Base-by-base conservation (phyloP, 1,284 basidiomycete species). In the Blastosporella zonata region DNA sequence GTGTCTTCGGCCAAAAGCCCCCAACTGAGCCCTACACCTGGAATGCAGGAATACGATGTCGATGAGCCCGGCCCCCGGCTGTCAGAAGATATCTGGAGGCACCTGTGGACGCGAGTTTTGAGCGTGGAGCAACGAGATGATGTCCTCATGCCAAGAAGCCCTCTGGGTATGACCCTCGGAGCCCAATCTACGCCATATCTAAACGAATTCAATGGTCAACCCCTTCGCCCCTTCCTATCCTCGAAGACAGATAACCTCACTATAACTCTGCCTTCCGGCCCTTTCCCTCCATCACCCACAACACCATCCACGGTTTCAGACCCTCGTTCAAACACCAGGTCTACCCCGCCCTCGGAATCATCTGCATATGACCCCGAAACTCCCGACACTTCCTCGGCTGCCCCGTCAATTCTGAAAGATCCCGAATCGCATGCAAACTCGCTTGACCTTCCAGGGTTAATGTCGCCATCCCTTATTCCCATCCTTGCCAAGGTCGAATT, bases 401-500 rank as follows among this genome's bases (percentile, higher is more conserved):
- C 60, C 10, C 58, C 56, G 38, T 54, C 61, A 6, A 51, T 59
- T 21, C 9, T 64, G n/a, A 59, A 64, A 18, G 71, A 74, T 8
- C 72, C 73, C 35, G 72, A 72, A 41, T 62, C 63, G 15, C 69
- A 68, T 41, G 72, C 71, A 23, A 72, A 76, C 42, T 73, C 74
- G 27, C 65, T 86, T 44, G 73, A 81, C 49, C 71, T 87, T n/a
- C 81, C 84, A 13, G 86, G 87, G 5, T 69, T 89, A 39, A 64
- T 67, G 50, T 81, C 82, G 13, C 63, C 75, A 43, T 79, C 84
- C 22, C 67, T 88, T 36, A 81, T 90, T 44, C 88, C 88, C 10
- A 83, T 93, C 50, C 75, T 93, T 23, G 91, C 90, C 44, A 93
- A 91, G 67, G 80, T 93, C 15, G 90, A 93, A 65, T 93, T 93